Conservation (phyloP, 306 rosid species). For the Citrullus amarus region DNA sequence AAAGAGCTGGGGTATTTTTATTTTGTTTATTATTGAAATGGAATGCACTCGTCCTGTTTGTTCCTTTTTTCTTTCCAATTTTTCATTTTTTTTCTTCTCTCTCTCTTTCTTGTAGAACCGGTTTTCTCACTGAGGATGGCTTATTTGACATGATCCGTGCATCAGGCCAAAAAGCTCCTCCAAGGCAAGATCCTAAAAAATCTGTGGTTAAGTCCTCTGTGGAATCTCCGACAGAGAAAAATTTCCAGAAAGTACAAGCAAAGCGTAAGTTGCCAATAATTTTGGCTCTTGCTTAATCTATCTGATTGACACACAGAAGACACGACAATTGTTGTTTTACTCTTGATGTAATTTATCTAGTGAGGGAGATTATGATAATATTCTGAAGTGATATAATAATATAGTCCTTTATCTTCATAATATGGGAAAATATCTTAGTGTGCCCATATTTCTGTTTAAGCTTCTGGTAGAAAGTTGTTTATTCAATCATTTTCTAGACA, state of each 20-base stretch:
- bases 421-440: no score
- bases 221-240: conserved; percentile 32
- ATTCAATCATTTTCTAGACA: no score
- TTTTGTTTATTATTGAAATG: conserved; percentile 3
- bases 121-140: conserved; percentile 89
- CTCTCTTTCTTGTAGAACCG: conserved; percentile 34
- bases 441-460: no score
- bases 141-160: conserved; percentile 61
- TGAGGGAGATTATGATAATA: no score
- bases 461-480: no score
- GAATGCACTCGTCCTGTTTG: conserved; percentile 9
- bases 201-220: conserved; percentile 19
- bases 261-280: conserved; percentile 41
- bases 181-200: conserved; percentile 31
- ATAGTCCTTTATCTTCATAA: no score
- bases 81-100: background rate
- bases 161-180: conserved; percentile 44
- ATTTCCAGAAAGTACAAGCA: conserved; percentile 34
- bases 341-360: no score
- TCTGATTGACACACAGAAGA: background rate
- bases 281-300: background rate
- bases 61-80: background rate
- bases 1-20: conserved; percentile 83
- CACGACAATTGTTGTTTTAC: background rate
- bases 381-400: no score